Evolutionary conservation across 371 early-diverging fungal species (phyloP), one percentile per base, ranked within the genome.

Genomic region (Fennellomyces sp.): DNA sequence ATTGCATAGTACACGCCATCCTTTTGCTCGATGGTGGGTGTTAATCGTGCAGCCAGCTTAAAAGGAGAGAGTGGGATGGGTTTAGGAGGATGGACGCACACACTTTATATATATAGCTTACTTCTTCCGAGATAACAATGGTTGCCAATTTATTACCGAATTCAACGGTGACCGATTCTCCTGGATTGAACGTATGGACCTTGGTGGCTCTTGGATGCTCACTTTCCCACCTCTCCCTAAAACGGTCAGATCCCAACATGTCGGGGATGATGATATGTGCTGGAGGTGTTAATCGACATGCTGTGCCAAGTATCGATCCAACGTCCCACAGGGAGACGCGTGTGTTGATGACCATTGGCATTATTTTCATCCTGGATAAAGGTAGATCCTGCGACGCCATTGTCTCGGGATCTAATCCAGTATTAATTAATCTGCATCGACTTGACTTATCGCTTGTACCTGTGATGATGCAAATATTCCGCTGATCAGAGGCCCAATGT

Each of bases 81-180:
- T 21, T 45, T 5, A 45, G 17, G 7, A 45, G 3, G 35, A 33
- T 8, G 13, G 35, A 33, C 35, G 35, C 13, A 33, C 13, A 33
- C 8, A n/a, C n/a, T n/a, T n/a, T n/a, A 33, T 33, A 13, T 33
- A 8, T 38, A 25, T 4, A 3, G 36, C 13, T 45, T 70, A 72
- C 75, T 69, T 70, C 69, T 65, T 72, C 73, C 15, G 68, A 64
- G 15, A 75, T 63, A 11, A 70, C 56, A 5, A 75, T 56, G 13
- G 35, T 57, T 54, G 72, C 76, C 76, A 73, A 71, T 52, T 66
- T 58, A 47, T 67, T 58, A 26, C 68, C 55, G 12, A 75, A 23
- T 23, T 68, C 70, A 54, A 75, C 62, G 23, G 33, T 35, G 3
- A 75, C 45, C 2, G 72, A 57, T 5, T 74, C 68, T 17, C 76